Evolutionary conservation across 768 basidiomycete genomes (phyloP).

Genomic region (Suillus brevipes): DNA sequence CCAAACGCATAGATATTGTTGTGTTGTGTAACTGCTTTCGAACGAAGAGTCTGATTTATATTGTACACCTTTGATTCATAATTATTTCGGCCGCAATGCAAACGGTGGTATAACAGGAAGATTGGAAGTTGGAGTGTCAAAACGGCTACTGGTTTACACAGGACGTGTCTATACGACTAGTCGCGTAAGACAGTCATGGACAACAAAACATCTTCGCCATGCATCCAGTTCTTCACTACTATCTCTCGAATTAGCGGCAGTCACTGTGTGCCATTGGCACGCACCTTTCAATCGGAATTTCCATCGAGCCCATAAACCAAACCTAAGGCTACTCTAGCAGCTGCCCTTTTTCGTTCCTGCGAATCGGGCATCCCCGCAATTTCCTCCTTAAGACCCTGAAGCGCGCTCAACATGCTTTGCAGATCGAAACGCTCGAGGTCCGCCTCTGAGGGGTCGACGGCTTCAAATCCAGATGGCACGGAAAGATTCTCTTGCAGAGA

Average conservation of each 20-base stretch:
- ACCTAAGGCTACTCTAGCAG: slow-evolving; percentile 71
- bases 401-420: slow-evolving; percentile 53
- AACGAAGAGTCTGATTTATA: neutral
- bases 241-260: neutral
- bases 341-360: slow-evolving; percentile 62
- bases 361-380: slow-evolving; percentile 67
- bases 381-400: slow-evolving; percentile 74
- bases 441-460: slow-evolving; percentile 34
- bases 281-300: neutral
- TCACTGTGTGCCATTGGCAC: neutral
- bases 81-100: neutral
- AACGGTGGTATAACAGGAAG: neutral
- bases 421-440: slow-evolving; percentile 60
- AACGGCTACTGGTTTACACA: neutral
- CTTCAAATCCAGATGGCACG: slow-evolving; percentile 11
- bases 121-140: neutral
- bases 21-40: slow-evolving; percentile 2
- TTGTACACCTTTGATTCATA: neutral
- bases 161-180: neutral
- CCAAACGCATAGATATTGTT: neutral
- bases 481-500: neutral
- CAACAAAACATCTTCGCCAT: neutral
- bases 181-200: neutral
- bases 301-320: slow-evolving; percentile 62
- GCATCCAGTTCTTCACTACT: neutral